Evolutionary conservation across 2,329 filamentous ascomycete species (phyloP), one percentile per base, ranked within the genome.

Genomic region (Lachnellula cervina): DNA sequence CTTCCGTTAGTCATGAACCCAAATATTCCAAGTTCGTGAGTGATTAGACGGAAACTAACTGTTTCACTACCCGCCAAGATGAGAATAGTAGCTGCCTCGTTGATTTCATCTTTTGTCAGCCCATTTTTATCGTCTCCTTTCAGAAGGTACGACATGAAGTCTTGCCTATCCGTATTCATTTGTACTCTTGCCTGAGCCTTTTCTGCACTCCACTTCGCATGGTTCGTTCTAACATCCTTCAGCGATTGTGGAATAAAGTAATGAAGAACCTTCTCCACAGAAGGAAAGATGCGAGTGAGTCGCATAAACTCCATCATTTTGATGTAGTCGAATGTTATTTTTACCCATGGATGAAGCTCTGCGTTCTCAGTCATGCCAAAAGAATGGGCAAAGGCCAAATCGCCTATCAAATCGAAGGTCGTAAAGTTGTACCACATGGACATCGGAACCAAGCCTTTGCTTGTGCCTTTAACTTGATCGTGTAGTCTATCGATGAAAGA

Each of bases 21-120:
- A n/a, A n/a, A n/a, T n/a, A n/a, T n/a, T n/a, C n/a, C n/a, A n/a
- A n/a, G n/a, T n/a, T n/a, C n/a, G n/a, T n/a, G n/a, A n/a, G n/a
- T n/a, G n/a, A n/a, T n/a, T n/a, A n/a, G n/a, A n/a, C n/a, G n/a
- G n/a, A n/a, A n/a, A n/a, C n/a, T n/a, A n/a, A n/a, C n/a, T 0
- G 52, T 59, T 32, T 59, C 57, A 13, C 40, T 52, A 2, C 57
- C 57, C 5, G 49, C 57, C 6, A 57, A n/a, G 6, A 59, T 56
- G n/a, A 59, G 37, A 6, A 51, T 37, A 13, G 34, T 19, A 46
- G 52, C 25, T 35, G 25, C 32, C 34, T 44, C 19, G n/a, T 19
- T 38, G 44, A 45, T 43, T 14, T 52, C 50, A 23, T 17, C 40
- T 6, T 38, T 28, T 9, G 28, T 37, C 48, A 51, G 32, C 16